phyloP scores from a whole-genome alignment of 2,329 filamentous ascomycete species.

The Aspergillus tamarii region DNA sequence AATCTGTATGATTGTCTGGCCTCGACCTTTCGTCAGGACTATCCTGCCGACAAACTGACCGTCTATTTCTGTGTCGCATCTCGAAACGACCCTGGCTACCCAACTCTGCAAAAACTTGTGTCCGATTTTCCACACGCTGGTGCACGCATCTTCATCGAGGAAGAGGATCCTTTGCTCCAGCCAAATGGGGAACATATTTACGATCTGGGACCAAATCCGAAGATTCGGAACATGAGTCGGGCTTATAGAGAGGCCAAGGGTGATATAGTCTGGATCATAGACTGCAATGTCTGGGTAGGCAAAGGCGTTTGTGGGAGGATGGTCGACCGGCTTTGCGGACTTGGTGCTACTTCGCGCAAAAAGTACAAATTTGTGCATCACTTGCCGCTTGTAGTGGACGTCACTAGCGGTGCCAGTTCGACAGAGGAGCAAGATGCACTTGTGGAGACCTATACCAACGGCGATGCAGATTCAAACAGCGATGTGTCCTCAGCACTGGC shows the following conservation, averaged over 20 bases:
- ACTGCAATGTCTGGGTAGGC: slow-evolving; percentile 94
- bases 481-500: neutral
- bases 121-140: slow-evolving; percentile 73
- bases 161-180: slow-evolving; percentile 74
- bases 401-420: slow-evolving; percentile 40
- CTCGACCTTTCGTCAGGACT: slow-evolving; percentile 80
- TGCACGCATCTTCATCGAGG: slow-evolving; percentile 75
- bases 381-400: slow-evolving; percentile 85
- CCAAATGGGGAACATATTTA: slow-evolving; percentile 51
- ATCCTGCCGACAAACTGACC: slow-evolving; percentile 74
- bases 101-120: slow-evolving; percentile 71
- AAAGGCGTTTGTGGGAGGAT: slow-evolving; percentile 79
- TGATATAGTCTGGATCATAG: slow-evolving; percentile 90
- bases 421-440: slow-evolving; percentile 32
- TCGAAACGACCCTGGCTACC: slow-evolving; percentile 73
- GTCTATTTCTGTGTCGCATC: slow-evolving; percentile 82
- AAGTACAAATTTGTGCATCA: slow-evolving; percentile 93
- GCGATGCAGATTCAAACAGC: slow-evolving; percentile 9
- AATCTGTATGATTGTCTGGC: slow-evolving; percentile 90
- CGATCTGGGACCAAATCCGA: slow-evolving; percentile 90
- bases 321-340: slow-evolving; percentile 83
- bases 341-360: slow-evolving; percentile 47
- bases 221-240: slow-evolving; percentile 93
- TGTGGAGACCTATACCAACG: slow-evolving; percentile 25
- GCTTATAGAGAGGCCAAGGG: slow-evolving; percentile 87